Conservation (phyloP, 192 early-diverging fungal genomes). For the Mortierella claussenii region DNA sequence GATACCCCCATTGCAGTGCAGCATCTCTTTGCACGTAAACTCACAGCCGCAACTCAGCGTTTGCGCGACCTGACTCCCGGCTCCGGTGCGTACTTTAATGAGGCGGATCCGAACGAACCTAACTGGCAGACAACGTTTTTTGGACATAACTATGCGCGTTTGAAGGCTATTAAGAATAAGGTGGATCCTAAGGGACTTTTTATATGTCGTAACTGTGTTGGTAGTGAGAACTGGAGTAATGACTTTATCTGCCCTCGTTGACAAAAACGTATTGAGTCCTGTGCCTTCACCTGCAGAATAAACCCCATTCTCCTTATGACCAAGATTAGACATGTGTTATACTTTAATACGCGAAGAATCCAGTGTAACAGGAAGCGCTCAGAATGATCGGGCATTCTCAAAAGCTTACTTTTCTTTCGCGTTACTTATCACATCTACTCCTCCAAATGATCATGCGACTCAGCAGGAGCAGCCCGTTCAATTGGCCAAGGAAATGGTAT, state of each 20-base stretch:
- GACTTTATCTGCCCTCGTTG: conserved; percentile 6
- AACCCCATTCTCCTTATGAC: not conserved
- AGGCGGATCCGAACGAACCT: conserved; percentile 56
- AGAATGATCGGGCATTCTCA: not conserved
- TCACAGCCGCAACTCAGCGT: conserved; percentile 1
- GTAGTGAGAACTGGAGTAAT: conserved; percentile 35
- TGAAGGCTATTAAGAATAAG: conserved; percentile 55
- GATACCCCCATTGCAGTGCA: conserved; percentile 2
- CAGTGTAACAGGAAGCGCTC: not conserved
- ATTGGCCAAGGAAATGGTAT: not conserved
- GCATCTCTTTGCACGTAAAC: not conserved
- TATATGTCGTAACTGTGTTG: conserved; percentile 35
- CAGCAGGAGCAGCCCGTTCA: conserved; percentile 3
- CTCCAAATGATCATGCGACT: not conserved
- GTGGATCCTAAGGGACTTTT: conserved; percentile 58
- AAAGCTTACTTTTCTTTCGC: not conserved
- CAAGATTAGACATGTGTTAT: not conserved
- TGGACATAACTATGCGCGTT: conserved; percentile 57
- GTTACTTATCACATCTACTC: not conserved
- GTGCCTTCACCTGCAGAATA: too few species aligned
- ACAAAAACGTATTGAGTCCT: not conserved
- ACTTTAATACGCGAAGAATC: not conserved
- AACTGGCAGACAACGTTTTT: conserved; percentile 59
- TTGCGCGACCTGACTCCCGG: conserved; percentile 49
- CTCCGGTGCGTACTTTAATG: conserved; percentile 58